Evolutionary conservation across 2,329 filamentous ascomycete genomes (phyloP), one percentile per base, ranked within the genome.

Genomic region (Fusarium albosuccineum): DNA sequence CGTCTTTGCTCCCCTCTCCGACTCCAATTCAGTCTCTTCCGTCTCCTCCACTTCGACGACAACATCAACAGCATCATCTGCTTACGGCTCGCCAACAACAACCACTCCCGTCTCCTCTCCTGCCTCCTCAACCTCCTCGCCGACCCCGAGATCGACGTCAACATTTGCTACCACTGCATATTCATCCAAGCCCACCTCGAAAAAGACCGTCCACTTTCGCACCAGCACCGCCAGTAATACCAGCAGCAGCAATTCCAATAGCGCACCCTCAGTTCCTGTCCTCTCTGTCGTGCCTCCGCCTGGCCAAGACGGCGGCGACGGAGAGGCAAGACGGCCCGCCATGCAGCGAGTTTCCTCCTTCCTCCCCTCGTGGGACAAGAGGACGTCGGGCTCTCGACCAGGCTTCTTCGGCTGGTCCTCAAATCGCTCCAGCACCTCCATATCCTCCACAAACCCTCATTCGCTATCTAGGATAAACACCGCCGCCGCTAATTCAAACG

Each of bases 301-400:
- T 62, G 72, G 71, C 68, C 70, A 74, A 73, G 70, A 72, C 73
- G 70, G 71, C 71, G 75, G 70, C 72, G 71, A 75, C 77, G 71
- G 74, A 77, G 76, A 76, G 75, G 74, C 74, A 69, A 71, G 62
- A 72, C 67, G 71, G 73, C 72, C 73, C 73, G 72, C 67, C 67
- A 82, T 82, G 80, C 80, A 82, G 78, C 79, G 80, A 71, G 79
- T 82, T 64, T 82, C 80, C 63, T 73, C 77, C 60, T 80, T 82
- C 63, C 76, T 82, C 61, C 80, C 80, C 64, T 80, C 80, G n/a
- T 82, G 80, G 80, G 80, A 82, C 64, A 82, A 77, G 74, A 81
- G 80, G 71, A 77, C 75, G 49, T 80, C 77, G 54, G 75, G 70
- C 52, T 74, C 67, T 61, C 65, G 71, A 41, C 57, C 67, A 48